Base-by-base conservation (phyloP, 2,329 filamentous ascomycete genomes). In the Tolypocladium amazonense region DNA sequence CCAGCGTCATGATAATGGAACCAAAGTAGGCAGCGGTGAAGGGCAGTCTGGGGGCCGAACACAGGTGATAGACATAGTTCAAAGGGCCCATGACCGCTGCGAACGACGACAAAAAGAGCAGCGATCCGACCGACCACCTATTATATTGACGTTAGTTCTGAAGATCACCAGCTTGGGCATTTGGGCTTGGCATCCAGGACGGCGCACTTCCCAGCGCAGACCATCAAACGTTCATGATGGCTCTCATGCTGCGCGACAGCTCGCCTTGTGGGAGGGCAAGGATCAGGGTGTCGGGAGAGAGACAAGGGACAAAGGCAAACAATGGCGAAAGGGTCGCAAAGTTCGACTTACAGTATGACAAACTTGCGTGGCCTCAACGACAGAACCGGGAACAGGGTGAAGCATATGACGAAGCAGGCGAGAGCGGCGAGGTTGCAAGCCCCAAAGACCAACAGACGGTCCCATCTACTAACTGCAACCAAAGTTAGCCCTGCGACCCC, bases 11-110 rank as follows among this genome's bases (percentile, higher is more conserved):
- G 54, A 79, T 83, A 69, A 97, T 96, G 63, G 91, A 94, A 57
- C 92, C 92, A 78, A 97, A 96, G 79, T 97, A 97, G 62, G 91
- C 89, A 53, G 88, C 89, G 37, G 93, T 97, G 72, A 97, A 97
- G 4, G 94, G 94, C 63, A 97, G 78, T 67, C 94, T 86, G 68
- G 91, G 82, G 58, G 88, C 85, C 60, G 93, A 97, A 60, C 92
- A 77, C 64, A 97, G 83, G 76, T 99, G 94, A 68, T 87, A 86
- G 62, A 87, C 74, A 74, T 97, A 99, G 66, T 86, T 81, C 76
- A 87, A 81, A 41, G 90, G 92, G 59, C 94, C 94, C 90, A 97
- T 96, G 77, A 97, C 84, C 66, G 93, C 90, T 33, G 91, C 92
- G 83, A 94, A 99, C 67, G 92, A 96, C 67, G 86, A 84, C 68